Base-by-base conservation (phyloP, 2,329 filamentous ascomycete species). In the Trichoderma simmonsii region DNA sequence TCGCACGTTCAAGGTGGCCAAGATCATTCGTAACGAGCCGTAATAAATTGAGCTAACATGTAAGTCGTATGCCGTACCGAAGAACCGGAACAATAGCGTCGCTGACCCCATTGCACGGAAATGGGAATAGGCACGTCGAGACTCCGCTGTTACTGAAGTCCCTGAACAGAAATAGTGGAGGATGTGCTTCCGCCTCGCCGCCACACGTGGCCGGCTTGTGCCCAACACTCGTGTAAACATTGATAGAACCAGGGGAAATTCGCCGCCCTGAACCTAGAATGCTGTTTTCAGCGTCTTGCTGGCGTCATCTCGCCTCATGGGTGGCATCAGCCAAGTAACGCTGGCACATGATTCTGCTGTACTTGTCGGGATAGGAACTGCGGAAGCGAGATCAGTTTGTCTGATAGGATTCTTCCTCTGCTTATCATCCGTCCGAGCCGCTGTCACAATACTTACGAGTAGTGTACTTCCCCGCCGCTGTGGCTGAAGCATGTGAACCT, bases 401-500 rank as follows among this genome's bases (percentile, higher is more conserved):
- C 28, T 18, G 18, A 18, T 32, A 24, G 54, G 24, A 68, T 24
- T 43, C 26, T 48, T 36, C 65, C 32, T 2, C 18, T 43, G 65
- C 62, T 32, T 21, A 15, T 21, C n/a, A 21, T 30, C n/a, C 28
- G n/a, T 60, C 26, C 21, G 30, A 39, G 59, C 18, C 18, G 62
- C 54, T 57, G 51, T 18, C 24, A 24, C 26, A 43, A 32, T 60
- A 54, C 4, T 14, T 14, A 24, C 48, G 39, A 43, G 39, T 39
- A 39, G 15, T 39, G 34, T 39, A 24, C 21, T 60, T 11, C 54
- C 65, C 51, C 65, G 34, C 54, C 26, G 65, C 2, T 59, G 51
- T 68, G 54, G 65, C 51, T 68, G 36, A 69, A 34, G 66, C 66
- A 61, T 61, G 66, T 61, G 66, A 61, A 24, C 56, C 26, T 36